Evolutionary conservation across 345 rosid species (phyloP).

Genomic region (Cardamine chenopodiifolia): DNA sequence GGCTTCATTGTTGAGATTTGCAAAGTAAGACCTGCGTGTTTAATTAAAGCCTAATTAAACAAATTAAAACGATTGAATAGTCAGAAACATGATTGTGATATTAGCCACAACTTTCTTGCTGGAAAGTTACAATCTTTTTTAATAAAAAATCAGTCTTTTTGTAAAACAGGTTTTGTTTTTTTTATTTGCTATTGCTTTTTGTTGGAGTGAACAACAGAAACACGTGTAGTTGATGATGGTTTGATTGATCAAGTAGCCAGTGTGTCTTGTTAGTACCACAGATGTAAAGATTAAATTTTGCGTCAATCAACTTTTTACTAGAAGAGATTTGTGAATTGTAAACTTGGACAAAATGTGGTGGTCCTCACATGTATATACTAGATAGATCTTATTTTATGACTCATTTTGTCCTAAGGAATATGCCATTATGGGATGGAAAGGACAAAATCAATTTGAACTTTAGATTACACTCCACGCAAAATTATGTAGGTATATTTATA

Average conservation of each 20-base stretch:
- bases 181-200: background rate
- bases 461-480: background rate
- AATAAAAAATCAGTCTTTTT: background rate
- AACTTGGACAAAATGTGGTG: slow-evolving; percentile 16
- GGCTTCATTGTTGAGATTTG: slow-evolving; percentile 86
- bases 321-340: slow-evolving; percentile 5
- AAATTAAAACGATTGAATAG: background rate
- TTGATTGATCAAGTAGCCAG: slow-evolving; percentile 7
- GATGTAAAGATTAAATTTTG: background rate
- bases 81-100: slow-evolving; percentile 11
- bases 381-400: background rate
- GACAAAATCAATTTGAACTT: background rate
- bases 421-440: slow-evolving; percentile 1
- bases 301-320: background rate
- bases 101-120: background rate
- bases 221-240: slow-evolving; percentile 20
- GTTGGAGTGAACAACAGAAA: background rate
- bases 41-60: slow-evolving; percentile 10
- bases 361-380: slow-evolving; percentile 6
- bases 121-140: background rate
- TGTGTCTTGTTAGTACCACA: background rate
- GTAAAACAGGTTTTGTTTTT: background rate
- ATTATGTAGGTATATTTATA: background rate
- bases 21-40: slow-evolving; percentile 56
- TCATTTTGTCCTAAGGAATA: slow-evolving; percentile 4